Evolutionary conservation across 352 stramenopile species (phyloP).

Genomic region (Pilasporangium apinafurcum): DNA sequence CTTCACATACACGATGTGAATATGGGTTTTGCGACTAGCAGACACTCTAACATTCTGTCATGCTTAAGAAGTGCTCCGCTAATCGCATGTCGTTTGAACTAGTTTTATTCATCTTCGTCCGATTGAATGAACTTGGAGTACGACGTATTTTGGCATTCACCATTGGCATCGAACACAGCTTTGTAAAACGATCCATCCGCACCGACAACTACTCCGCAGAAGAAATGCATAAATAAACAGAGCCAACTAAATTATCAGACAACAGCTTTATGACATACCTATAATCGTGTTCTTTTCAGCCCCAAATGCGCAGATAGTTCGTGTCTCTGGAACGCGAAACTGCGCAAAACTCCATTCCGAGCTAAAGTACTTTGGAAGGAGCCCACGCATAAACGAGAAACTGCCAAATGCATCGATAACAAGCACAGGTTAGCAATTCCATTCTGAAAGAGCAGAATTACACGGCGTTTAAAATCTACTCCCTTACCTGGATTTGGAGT

Average conservation of each 20-base stretch:
- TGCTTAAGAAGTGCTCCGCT: too few relatives aligned
- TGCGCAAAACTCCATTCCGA: slow-evolving; percentile 93
- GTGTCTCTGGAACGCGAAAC: slow-evolving; percentile 87
- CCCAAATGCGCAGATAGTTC: slow-evolving; percentile 91
- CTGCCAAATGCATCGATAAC: slow-evolving; percentile 13
- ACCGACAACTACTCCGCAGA: slow-evolving; percentile 58
- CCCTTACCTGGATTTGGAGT: slow-evolving; percentile 79
- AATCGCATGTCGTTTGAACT: too few relatives aligned
- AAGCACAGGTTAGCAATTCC: background rate
- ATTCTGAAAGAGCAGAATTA: background rate
- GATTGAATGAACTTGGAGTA: slow-evolving; percentile 89
- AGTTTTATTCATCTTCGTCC: slow-evolving; percentile 79
- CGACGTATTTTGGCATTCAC: slow-evolving; percentile 85
- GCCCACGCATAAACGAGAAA: slow-evolving; percentile 86
- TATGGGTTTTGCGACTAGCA: too few relatives aligned
- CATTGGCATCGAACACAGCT: slow-evolving; percentile 81
- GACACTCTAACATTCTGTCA: too few relatives aligned
- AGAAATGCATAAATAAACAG: background rate
- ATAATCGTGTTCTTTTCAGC: slow-evolving; percentile 91
- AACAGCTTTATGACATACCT: slow-evolving; percentile 29
- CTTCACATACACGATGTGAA: too few relatives aligned
- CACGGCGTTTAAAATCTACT: background rate
- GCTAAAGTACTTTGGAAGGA: slow-evolving; percentile 92
- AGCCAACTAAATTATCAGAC: background rate
- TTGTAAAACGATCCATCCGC: slow-evolving; percentile 88